Evolutionary conservation across 2,329 filamentous ascomycete species (phyloP).

Genomic region (Tolypocladium guangdongense): DNA sequence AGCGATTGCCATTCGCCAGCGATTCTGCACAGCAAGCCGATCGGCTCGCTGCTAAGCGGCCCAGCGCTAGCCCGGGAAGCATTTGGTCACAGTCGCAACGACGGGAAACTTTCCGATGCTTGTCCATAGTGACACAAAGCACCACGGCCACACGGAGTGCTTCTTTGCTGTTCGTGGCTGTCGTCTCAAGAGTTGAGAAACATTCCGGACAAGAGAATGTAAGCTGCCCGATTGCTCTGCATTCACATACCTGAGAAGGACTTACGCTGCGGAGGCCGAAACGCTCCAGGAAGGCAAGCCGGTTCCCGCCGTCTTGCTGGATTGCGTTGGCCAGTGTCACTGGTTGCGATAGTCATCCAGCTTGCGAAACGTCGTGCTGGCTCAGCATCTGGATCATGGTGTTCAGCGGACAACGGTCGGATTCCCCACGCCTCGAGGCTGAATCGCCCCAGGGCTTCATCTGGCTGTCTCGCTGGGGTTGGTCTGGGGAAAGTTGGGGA

Average conservation of each 20-base stretch:
- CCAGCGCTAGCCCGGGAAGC: background rate
- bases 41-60: background rate
- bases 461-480: background rate
- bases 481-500: slow-evolving; percentile 8
- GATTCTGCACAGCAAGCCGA: background rate
- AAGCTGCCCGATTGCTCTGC: background rate
- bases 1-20: slow-evolving; percentile 1
- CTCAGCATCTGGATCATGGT: background rate
- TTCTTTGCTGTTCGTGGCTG: background rate
- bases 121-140: background rate
- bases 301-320: background rate
- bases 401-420: background rate
- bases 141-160: background rate
- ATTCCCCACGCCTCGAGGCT: background rate
- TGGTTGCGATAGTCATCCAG: background rate
- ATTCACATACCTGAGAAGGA: background rate
- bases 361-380: background rate
- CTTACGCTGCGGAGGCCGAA: background rate
- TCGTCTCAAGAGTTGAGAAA: background rate
- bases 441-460: background rate
- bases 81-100: background rate
- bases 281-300: background rate
- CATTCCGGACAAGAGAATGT: background rate
- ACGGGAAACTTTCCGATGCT: background rate
- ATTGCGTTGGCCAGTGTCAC: background rate